These are phyloP conservation scores for Alternaria sp. DNA, from an alignment of 2,329 filamentous ascomycete genomes.

Conservation along the genomic window DNA sequence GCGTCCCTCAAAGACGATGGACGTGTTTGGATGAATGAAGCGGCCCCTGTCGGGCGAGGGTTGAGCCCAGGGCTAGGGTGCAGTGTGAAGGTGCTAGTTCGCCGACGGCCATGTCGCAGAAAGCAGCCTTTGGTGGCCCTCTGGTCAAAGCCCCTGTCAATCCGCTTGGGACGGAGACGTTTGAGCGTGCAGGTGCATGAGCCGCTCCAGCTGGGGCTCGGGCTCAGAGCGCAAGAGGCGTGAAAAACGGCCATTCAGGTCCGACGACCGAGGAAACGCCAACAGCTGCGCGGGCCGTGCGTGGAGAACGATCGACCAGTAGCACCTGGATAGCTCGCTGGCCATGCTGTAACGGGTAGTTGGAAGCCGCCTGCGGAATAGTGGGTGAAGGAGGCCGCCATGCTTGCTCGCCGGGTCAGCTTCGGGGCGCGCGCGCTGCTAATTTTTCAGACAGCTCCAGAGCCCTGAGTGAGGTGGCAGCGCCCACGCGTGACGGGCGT, in stretches of 20 bases:
- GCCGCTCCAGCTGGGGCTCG: conserved; percentile 35
- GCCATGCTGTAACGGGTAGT: conserved; percentile 18
- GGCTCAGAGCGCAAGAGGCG: conserved; percentile 27
- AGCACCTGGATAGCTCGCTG: conserved; percentile 15
- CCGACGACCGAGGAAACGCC: conserved; percentile 28
- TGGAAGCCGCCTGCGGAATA: conserved; percentile 16
- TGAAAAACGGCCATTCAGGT: conserved; percentile 34
- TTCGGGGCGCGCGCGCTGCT: conserved; percentile 15
- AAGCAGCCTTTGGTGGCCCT: conserved; percentile 19
- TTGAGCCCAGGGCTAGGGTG: conserved; percentile 4
- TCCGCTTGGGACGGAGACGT: conserved; percentile 36
- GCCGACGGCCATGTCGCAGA: conserved; percentile 16
- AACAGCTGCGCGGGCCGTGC: conserved; percentile 33
- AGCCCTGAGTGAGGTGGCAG: background rate
- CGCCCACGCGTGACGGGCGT: background rate
- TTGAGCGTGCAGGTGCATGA: conserved; percentile 34
- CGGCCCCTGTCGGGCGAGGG: conserved; percentile 14
- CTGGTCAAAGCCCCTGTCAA: conserved; percentile 21
- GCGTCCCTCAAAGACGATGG: background rate
- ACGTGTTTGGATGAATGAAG: background rate
- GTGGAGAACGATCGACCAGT: conserved; percentile 35
- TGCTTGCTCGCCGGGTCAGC: conserved; percentile 12
- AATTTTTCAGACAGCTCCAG: conserved; percentile 4
- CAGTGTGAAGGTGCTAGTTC: conserved; percentile 4
- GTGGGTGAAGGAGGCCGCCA: background rate